phyloP scores from a whole-genome alignment of 2,329 filamentous ascomycete species.

The Diaporthe helianthi region DNA sequence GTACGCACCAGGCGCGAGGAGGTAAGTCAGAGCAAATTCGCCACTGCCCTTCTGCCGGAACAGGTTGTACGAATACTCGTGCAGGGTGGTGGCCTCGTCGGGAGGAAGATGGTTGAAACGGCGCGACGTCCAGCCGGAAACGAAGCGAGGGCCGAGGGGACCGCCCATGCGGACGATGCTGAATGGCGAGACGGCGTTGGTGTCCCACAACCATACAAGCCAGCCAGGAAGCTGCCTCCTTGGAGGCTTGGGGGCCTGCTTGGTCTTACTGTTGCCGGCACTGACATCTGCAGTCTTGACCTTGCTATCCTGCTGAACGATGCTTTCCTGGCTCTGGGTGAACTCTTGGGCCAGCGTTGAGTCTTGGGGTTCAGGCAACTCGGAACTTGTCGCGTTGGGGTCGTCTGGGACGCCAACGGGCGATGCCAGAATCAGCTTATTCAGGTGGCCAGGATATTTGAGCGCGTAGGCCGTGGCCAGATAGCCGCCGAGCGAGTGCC shows the following conservation, averaged over 20 bases:
- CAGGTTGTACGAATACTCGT: conserved; percentile 92
- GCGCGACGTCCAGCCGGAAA: conserved; percentile 93
- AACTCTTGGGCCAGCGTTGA: conserved; percentile 81
- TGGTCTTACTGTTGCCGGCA: conserved; percentile 45
- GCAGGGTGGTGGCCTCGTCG: conserved; percentile 81
- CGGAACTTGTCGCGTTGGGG: conserved; percentile 83
- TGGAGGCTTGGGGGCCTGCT: conserved; percentile 45
- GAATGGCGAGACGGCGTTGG: conserved; percentile 89
- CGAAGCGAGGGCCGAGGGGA: conserved; percentile 87
- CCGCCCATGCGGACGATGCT: conserved; percentile 87
- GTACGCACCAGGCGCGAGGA: conserved; percentile 92
- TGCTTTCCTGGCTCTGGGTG: conserved; percentile 71
- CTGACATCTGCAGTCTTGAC: conserved; percentile 47
- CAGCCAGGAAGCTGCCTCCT: conserved; percentile 76
- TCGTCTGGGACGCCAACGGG: conserved; percentile 96
- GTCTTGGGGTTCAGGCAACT: conserved; percentile 77
- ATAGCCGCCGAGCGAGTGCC: conserved; percentile 90
- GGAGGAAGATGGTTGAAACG: conserved; percentile 88
- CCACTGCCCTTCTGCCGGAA: conserved; percentile 92
- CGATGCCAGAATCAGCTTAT: conserved; percentile 94
- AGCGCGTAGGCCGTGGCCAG: conserved; percentile 93
- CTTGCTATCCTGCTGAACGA: conserved; percentile 47
- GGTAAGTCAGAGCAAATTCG: conserved; percentile 91
- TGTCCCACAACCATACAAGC: conserved; percentile 94
- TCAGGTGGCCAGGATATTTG: conserved; percentile 92